Percentiles rank a stretch among this genome's conserved stretches.
These are phyloP conservation scores for Globisporangium spiculum DNA, from an alignment of 352 stramenopile genomes.

Conservation along the genomic window DNA sequence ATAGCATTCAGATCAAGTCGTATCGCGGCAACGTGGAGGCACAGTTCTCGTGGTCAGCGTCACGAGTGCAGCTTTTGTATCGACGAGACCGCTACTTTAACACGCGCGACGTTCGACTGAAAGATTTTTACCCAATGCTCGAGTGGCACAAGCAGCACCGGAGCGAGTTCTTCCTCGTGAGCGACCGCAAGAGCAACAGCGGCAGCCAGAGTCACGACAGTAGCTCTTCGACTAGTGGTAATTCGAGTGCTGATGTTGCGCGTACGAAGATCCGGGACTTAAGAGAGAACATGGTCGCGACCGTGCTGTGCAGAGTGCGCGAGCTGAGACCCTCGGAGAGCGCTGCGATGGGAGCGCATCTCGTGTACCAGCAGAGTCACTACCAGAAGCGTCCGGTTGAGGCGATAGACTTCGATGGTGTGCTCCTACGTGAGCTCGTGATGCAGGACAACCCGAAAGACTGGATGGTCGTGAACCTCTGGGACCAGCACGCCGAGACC, in stretches of 20 bases:
- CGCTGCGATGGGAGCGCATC: neutral
- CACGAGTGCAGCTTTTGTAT: slow-evolving; percentile 55
- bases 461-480: slow-evolving; percentile 54
- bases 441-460: slow-evolving; percentile 38
- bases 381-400: slow-evolving; percentile 4
- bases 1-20: slow-evolving; percentile 38
- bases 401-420: slow-evolving; percentile 33
- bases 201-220: slow-evolving; percentile 2
- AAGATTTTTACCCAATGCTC: slow-evolving; percentile 62
- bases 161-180: slow-evolving; percentile 35
- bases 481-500: slow-evolving; percentile 61
- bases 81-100: slow-evolving; percentile 55
- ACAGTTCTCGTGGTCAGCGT: slow-evolving; percentile 41
- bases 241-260: slow-evolving; percentile 5
- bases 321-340: slow-evolving; percentile 3
- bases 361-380: slow-evolving; percentile 5
- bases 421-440: slow-evolving; percentile 45
- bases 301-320: slow-evolving; percentile 38
- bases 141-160: slow-evolving; percentile 65
- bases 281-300: slow-evolving; percentile 56
- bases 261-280: slow-evolving; percentile 37
- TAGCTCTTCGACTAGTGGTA: neutral
- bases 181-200: slow-evolving; percentile 2
- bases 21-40: slow-evolving; percentile 52
- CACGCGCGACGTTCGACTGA: slow-evolving; percentile 45